A percentile compares a stretch with the other conserved stretches of the same genome.
Conservation (phyloP, 2,329 filamentous ascomycete genomes). For the Phaeoacremonium minimum region DNA sequence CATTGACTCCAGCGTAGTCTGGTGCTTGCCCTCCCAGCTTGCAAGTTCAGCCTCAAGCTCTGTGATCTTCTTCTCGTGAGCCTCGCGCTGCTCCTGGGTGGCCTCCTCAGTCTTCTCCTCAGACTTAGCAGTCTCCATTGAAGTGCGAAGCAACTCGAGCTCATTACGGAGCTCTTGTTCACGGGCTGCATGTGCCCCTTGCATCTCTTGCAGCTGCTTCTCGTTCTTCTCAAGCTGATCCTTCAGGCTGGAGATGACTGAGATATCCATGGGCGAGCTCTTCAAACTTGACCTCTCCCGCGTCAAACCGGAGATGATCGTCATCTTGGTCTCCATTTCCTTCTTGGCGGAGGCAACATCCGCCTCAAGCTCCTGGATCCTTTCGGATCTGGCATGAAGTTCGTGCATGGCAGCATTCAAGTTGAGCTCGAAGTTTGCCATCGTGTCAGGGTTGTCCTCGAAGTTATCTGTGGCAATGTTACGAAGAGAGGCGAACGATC, state of each 20-base stretch:
- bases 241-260: slow-evolving; percentile 79
- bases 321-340: slow-evolving; percentile 96
- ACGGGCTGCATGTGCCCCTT: slow-evolving; percentile 65
- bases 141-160: slow-evolving; percentile 61
- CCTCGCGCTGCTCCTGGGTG: slow-evolving; percentile 21
- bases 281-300: slow-evolving; percentile 90
- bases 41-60: slow-evolving; percentile 68
- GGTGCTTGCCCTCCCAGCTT: slow-evolving; percentile 73
- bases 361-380: slow-evolving; percentile 83
- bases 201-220: slow-evolving; percentile 69
- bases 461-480: slow-evolving; percentile 87
- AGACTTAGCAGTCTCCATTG: slow-evolving; percentile 26
- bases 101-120: slow-evolving; percentile 3
- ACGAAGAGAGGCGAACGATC: slow-evolving; percentile 83
- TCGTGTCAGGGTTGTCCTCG: slow-evolving; percentile 72
- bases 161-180: slow-evolving; percentile 73
- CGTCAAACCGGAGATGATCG: slow-evolving; percentile 89
- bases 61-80: slow-evolving; percentile 54
- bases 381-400: slow-evolving; percentile 78
- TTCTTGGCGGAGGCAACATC: slow-evolving; percentile 81
- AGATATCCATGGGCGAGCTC: slow-evolving; percentile 81
- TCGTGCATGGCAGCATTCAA: slow-evolving; percentile 91
- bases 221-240: slow-evolving; percentile 88
- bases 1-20: slow-evolving; percentile 65
- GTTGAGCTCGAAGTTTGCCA: slow-evolving; percentile 91